Percentiles rank a stretch among this genome's conserved stretches.
phyloP scores from a whole-genome alignment of 164 flowering plant genomes.

The Saururus chinensis region DNA sequence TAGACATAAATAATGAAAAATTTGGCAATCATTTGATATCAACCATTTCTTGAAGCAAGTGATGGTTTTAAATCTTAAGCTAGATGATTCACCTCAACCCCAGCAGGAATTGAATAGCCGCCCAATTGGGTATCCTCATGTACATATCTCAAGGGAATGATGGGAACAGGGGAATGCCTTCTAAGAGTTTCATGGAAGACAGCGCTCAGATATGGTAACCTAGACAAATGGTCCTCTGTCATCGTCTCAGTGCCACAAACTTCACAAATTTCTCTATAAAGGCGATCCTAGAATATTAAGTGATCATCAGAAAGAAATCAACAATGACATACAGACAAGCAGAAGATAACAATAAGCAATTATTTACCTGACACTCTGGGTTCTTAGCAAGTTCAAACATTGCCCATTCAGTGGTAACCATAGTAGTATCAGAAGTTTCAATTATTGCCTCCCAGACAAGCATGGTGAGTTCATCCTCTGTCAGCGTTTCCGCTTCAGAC shows the following conservation, averaged over 20 bases:
- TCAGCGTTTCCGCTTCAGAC: slow-evolving; percentile 45
- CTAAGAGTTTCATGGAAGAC: slow-evolving; percentile 88
- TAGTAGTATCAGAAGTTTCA: slow-evolving; percentile 72
- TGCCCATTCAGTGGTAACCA: slow-evolving; percentile 91
- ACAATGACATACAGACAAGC: background rate
- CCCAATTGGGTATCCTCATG: slow-evolving; percentile 86
- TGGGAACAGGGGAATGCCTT: slow-evolving; percentile 68
- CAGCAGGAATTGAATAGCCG: slow-evolving; percentile 70
- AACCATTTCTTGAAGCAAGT: background rate
- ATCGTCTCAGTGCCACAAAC: slow-evolving; percentile 56
- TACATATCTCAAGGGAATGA: slow-evolving; percentile 63
- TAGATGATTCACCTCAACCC: slow-evolving; percentile 46
- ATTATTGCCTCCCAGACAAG: slow-evolving; percentile 82
- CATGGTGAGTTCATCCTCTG: slow-evolving; percentile 47
- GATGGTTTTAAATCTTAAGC: background rate
- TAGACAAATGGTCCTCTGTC: slow-evolving; percentile 52
- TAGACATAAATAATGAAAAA: background rate
- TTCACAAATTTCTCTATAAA: slow-evolving; percentile 38
- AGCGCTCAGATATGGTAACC: slow-evolving; percentile 60
- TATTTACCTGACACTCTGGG: slow-evolving; percentile 44
- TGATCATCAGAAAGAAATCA: slow-evolving; percentile 3
- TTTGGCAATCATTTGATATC: background rate
- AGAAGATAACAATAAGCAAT: background rate
- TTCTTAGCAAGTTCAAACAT: slow-evolving; percentile 74
- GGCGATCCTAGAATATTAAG: slow-evolving; percentile 29